Conservation (phyloP, 495 filamentous ascomycete species). For the Terfezia boudieri region DNA sequence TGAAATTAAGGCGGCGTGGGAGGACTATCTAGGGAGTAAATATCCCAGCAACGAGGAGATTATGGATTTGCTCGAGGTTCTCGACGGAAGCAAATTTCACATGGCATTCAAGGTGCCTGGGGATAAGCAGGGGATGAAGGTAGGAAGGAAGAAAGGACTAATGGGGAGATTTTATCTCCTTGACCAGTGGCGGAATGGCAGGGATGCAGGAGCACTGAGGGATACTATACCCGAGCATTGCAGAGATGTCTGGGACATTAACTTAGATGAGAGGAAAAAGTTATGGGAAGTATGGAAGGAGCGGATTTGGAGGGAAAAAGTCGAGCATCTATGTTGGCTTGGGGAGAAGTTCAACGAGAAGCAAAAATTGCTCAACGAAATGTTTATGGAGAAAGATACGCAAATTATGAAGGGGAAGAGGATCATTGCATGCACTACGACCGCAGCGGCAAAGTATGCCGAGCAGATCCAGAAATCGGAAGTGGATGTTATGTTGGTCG, state of each 20-base stretch:
- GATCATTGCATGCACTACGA: slow-evolving; percentile 59
- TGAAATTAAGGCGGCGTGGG: neutral
- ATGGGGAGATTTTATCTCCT: slow-evolving; percentile 32
- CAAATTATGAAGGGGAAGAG: slow-evolving; percentile 30
- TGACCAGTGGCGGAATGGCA: slow-evolving; percentile 32
- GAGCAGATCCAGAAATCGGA: slow-evolving; percentile 28
- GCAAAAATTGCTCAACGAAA: slow-evolving; percentile 21
- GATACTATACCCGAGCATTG: slow-evolving; percentile 13
- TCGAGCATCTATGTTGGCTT: slow-evolving; percentile 20
- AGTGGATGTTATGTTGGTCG: slow-evolving; percentile 39
- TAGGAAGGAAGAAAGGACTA: slow-evolving; percentile 23
- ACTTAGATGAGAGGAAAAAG: slow-evolving; percentile 17
- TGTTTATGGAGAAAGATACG: slow-evolving; percentile 26
- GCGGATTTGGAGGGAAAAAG: slow-evolving; percentile 28
- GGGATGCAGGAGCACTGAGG: slow-evolving; percentile 24
- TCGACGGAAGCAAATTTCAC: slow-evolving; percentile 32
- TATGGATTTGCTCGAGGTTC: slow-evolving; percentile 38
- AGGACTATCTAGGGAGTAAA: neutral
- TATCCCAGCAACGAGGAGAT: slow-evolving; percentile 17
- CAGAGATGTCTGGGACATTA: slow-evolving; percentile 34
- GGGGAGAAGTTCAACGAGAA: slow-evolving; percentile 24
- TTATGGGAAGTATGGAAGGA: slow-evolving; percentile 27
- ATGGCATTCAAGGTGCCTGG: slow-evolving; percentile 32
- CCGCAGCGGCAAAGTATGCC: slow-evolving; percentile 41
- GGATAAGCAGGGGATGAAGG: slow-evolving; percentile 24